Conservation (phyloP, 257 asterid species). For the Jacaranda mimosifolia region DNA sequence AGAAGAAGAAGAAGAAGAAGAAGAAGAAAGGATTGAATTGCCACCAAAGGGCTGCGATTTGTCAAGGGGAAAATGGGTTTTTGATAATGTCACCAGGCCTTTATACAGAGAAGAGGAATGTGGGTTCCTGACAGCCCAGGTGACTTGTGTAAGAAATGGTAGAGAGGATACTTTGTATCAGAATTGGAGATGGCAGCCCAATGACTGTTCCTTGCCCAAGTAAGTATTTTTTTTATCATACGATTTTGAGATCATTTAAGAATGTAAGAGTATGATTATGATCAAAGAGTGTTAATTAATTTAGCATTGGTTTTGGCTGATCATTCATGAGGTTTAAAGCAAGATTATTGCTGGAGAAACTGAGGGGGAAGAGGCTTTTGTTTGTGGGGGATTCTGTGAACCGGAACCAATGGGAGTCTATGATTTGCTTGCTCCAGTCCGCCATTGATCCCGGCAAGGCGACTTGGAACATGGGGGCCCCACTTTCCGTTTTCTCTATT, state of each 20-base stretch:
- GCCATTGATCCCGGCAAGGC: conserved; percentile 58
- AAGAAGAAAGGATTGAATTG: conserved; percentile 40
- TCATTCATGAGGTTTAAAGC: conserved; percentile 55
- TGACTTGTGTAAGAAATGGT: conserved; percentile 73
- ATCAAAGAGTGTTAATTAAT: not conserved
- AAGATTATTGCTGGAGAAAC: conserved; percentile 62
- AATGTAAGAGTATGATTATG: not conserved
- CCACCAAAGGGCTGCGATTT: conserved; percentile 68
- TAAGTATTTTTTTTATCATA: conserved; percentile 14
- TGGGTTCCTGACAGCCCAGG: conserved; percentile 72
- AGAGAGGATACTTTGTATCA: conserved; percentile 62
- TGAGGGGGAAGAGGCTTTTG: conserved; percentile 77
- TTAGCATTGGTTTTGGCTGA: not conserved
- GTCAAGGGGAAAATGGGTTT: conserved; percentile 74
- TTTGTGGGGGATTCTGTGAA: conserved; percentile 85
- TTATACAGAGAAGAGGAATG: conserved; percentile 70
- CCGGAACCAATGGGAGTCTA: conserved; percentile 89
- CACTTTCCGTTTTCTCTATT: conserved; percentile 64
- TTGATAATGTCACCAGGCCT: conserved; percentile 62
- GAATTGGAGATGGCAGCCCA: conserved; percentile 88
- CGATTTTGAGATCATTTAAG: too few species aligned
- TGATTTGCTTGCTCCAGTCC: conserved; percentile 73
- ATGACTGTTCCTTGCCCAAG: conserved; percentile 77
- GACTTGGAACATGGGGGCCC: conserved; percentile 65
- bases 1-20: conserved; percentile 23